Evolutionary conservation across 75 land plant genomes (phyloP), one percentile per base, ranked within the genome.

Genomic region (Cunninghamia lanceolata): DNA sequence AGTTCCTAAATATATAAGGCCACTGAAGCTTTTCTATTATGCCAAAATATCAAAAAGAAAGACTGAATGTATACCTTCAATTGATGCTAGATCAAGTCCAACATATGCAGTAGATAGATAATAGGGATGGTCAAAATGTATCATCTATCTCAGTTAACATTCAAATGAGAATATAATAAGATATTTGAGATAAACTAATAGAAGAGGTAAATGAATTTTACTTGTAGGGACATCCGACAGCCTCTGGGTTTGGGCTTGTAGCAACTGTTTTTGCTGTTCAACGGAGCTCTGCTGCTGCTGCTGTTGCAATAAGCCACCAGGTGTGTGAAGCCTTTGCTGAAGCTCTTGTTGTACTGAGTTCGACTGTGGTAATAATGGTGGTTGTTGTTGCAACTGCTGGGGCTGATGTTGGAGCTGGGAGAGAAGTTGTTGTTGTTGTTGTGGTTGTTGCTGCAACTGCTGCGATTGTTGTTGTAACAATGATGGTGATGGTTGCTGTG

Each of bases 381-480:
- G 34, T 45, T 80, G 52, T 45, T 45, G 50, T 14, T 80, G 82
- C 50, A 80, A 45, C 42, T 43, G 82, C 32, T 80, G 82, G 32
- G 52, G n/a, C 15, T 45, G 52, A 80, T 43, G 32, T 80, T 80
- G 82, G 34, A 80, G 50, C 52, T 45, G 82, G 14, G 82, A 80
- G 13, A 80, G 32, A 80, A 45, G 82, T n/a, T 78, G 47, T 38
- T n/a, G n/a, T n/a, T 73, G 15, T 5, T 80, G 82, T 39, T 40
- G 81, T 43, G 52, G 42, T 25, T 80, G 52, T 28, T 80, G 52
- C 47, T 80, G 82, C 82, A 80, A 80, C 11, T 80, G 82, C 32
- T 80, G 82, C 2, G 82, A 80, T 80, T 80, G 82, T 42, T 28
- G 46, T 80, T 80, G 82, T 43, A 80, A 80, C 10, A 80, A 43